Evolutionary conservation across 2,329 filamentous ascomycete genomes (phyloP).

Genomic region (Chaetomiaceae sp.): DNA sequence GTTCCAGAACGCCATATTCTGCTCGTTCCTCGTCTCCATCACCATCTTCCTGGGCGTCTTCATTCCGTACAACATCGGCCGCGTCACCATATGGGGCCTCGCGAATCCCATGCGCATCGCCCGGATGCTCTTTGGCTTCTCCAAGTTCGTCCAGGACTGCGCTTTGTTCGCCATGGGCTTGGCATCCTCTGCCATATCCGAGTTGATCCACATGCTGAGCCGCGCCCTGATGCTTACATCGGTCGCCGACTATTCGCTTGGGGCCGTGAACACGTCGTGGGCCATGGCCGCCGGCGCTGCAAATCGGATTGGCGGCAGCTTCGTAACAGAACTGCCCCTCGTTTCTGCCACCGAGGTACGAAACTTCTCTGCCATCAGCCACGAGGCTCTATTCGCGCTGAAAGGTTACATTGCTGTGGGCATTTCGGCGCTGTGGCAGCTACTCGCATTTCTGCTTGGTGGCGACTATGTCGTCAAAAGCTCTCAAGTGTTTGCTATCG

Average conservation of each 20-base stretch:
- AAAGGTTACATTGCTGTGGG: conserved; percentile 48
- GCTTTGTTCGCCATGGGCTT: conserved; percentile 61
- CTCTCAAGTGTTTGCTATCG: conserved; percentile 21
- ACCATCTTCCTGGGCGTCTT: conserved; percentile 84
- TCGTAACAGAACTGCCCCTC: conserved; percentile 48
- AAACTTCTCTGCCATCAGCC: conserved; percentile 71
- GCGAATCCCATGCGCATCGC: conserved; percentile 77
- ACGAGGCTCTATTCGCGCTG: conserved; percentile 61
- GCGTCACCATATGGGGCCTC: conserved; percentile 72
- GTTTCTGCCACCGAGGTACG: conserved; percentile 60
- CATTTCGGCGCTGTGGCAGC: conserved; percentile 37
- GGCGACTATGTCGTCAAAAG: conserved; percentile 39
- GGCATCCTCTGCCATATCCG: conserved; percentile 37
- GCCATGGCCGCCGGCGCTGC: conserved; percentile 40
- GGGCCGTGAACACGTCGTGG: conserved; percentile 35
- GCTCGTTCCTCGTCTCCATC: conserved; percentile 80
- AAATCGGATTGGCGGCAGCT: conserved; percentile 46
- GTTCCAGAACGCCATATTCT: conserved; percentile 93
- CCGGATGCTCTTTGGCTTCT: conserved; percentile 64
- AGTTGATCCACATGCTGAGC: conserved; percentile 35
- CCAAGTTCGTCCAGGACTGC: conserved; percentile 76
- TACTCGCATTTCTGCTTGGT: conserved; percentile 42
- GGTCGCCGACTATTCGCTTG: conserved; percentile 9
- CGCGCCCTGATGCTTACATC: conserved; percentile 19
- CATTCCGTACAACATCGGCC: conserved; percentile 87